These are phyloP conservation scores for Populus simonii DNA, from an alignment of 345 rosid genomes.

Conservation along the genomic window DNA sequence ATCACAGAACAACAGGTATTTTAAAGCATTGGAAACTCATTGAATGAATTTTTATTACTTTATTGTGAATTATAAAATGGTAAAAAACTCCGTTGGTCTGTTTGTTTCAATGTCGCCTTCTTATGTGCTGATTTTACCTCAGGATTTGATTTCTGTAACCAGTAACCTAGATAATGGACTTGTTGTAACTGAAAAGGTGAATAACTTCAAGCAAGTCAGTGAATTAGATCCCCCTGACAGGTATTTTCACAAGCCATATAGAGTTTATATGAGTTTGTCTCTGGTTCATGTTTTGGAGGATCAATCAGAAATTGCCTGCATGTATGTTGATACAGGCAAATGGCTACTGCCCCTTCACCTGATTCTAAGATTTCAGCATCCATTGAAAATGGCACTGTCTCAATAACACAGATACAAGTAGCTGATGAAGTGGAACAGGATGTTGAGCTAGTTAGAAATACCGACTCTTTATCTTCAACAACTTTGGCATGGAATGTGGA, in stretches of 20 bases:
- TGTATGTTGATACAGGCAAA: constrained; percentile 45
- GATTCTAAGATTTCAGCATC: constrained; percentile 34
- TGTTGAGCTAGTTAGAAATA: constrained; percentile 26
- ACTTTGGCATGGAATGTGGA: constrained; percentile 55
- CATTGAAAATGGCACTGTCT: constrained; percentile 38
- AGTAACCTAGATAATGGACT: constrained; percentile 56
- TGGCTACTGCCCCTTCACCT: constrained; percentile 31
- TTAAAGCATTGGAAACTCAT: neutral
- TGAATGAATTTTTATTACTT: neutral
- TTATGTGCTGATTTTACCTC: constrained; percentile 13
- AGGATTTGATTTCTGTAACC: constrained; percentile 58
- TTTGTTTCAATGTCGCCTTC: neutral
- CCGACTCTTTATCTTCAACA: constrained; percentile 37
- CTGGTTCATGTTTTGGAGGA: constrained; percentile 10
- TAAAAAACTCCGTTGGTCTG: neutral
- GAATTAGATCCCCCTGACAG: constrained; percentile 42
- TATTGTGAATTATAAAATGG: neutral
- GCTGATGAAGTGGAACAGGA: constrained; percentile 33
- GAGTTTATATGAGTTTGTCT: constrained; percentile 12
- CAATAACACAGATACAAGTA: constrained; percentile 24
- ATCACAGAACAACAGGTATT: constrained; percentile 53
- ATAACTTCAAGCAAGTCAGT: constrained; percentile 28
- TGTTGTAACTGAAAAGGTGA: constrained; percentile 41
- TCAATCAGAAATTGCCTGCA: constrained; percentile 17
- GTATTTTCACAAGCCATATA: constrained; percentile 35